Evolutionary conservation across 2,329 filamentous ascomycete species (phyloP).

Genomic region (Clarireedia hainanense): DNA sequence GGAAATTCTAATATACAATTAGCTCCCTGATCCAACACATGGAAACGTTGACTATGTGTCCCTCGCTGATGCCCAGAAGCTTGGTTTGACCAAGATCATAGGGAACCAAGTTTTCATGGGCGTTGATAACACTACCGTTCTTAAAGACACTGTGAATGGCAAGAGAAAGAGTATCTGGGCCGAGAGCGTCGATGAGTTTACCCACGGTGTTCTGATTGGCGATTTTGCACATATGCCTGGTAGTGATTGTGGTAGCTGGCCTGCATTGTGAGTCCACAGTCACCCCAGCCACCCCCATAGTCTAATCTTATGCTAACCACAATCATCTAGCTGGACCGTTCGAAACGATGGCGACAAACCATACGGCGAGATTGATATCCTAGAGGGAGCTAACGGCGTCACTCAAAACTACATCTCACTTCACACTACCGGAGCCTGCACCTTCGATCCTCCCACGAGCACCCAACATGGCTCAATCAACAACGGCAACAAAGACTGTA

Average conservation of each 20-base stretch:
- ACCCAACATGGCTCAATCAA: conserved; percentile 22
- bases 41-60: conserved; percentile 31
- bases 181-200: conserved; percentile 54
- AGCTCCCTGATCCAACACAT: conserved; percentile 18
- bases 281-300: not conserved
- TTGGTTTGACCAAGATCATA: conserved; percentile 49
- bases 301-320: not conserved
- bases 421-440: conserved; percentile 15
- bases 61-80: conserved; percentile 39
- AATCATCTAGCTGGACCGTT: conserved; percentile 18
- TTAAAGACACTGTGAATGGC: conserved; percentile 28
- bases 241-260: conserved; percentile 67
- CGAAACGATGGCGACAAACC: conserved; percentile 9
- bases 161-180: conserved; percentile 55
- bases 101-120: conserved; percentile 50
- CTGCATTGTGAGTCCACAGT: conserved; percentile 44
- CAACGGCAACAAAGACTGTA: conserved; percentile 32
- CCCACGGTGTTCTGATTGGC: conserved; percentile 59
- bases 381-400: conserved; percentile 52
- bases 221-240: conserved; percentile 68
- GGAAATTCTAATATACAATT: not conserved
- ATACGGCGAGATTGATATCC: conserved; percentile 26
- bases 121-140: conserved; percentile 19
- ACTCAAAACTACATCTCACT: conserved; percentile 14
- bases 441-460: conserved; percentile 13